Percentiles rank a stretch among this genome's conserved stretches.
Evolutionary conservation across 1,139 yeast species (phyloP).

Genomic region (Pneumocystis wakefieldiae): DNA sequence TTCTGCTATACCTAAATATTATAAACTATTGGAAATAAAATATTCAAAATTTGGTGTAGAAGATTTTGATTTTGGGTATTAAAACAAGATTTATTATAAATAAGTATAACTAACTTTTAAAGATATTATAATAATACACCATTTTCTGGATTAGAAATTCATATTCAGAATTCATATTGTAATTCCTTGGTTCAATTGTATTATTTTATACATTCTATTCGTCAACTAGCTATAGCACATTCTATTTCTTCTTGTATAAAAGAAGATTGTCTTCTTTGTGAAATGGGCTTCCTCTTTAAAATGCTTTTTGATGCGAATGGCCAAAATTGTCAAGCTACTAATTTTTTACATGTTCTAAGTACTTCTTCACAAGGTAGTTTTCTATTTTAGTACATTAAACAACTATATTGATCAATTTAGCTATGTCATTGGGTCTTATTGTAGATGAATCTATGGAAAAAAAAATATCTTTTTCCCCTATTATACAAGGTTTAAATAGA

Average conservation of each 20-base stretch:
- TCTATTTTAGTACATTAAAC: background rate
- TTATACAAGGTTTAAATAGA: constrained; percentile 43
- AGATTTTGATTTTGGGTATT: constrained; percentile 66
- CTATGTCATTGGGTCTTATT: constrained; percentile 29
- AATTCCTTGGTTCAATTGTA: constrained; percentile 74
- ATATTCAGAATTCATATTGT: constrained; percentile 64
- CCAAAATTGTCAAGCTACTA: constrained; percentile 52
- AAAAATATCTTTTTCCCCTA: constrained; percentile 19
- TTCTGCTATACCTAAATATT: constrained; percentile 21
- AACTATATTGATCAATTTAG: constrained; percentile 19
- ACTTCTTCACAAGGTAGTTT: background rate
- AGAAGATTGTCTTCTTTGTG: constrained; percentile 40
- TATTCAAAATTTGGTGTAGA: constrained; percentile 87
- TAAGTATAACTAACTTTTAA: background rate
- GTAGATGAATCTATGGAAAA: constrained; percentile 34
- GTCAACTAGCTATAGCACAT: constrained; percentile 44
- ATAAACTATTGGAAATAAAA: constrained; percentile 56
- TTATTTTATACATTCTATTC: constrained; percentile 58
- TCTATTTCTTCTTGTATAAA: constrained; percentile 42
- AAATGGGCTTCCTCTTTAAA: constrained; percentile 76
- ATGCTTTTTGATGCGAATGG: constrained; percentile 79
- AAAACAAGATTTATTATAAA: background rate
- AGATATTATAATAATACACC: constrained; percentile 54
- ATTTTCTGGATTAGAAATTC: constrained; percentile 80
- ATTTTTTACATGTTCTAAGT: constrained; percentile 41